These are phyloP conservation scores for Aspergillus caelatus DNA, from an alignment of 2,329 filamentous ascomycete species.

Conservation along the genomic window DNA sequence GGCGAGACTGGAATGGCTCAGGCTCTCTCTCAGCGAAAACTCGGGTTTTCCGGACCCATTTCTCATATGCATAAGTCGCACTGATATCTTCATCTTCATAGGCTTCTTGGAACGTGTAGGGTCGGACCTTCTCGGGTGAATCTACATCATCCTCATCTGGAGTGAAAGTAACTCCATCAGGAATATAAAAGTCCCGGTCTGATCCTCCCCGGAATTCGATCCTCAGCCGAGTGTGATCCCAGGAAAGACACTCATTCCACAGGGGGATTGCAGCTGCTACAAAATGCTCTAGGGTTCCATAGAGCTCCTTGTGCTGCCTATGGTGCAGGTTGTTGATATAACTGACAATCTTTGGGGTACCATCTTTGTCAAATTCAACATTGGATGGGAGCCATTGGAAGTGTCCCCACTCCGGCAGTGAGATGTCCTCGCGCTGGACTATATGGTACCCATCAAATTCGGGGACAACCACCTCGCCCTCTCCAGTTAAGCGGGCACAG, in stretches of 20 bases:
- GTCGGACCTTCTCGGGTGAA: neutral
- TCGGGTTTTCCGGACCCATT: neutral
- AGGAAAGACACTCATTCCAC: slow-evolving; percentile 41
- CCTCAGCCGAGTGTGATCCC: neutral
- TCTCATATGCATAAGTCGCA: neutral
- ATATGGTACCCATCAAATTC: neutral
- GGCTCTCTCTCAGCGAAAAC: neutral
- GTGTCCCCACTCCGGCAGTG: slow-evolving; percentile 24
- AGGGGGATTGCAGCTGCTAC: slow-evolving; percentile 47
- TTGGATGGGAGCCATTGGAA: slow-evolving; percentile 54
- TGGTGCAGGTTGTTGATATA: slow-evolving; percentile 52
- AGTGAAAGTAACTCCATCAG: neutral
- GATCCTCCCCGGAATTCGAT: neutral
- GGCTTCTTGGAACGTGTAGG: neutral
- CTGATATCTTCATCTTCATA: neutral
- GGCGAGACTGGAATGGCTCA: neutral
- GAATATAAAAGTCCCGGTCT: neutral
- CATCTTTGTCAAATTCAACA: slow-evolving; percentile 26
- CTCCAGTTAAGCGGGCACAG: slow-evolving; percentile 20
- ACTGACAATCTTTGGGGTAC: slow-evolving; percentile 34
- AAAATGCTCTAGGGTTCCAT: slow-evolving; percentile 39
- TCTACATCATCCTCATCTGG: neutral
- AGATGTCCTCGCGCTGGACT: too few relatives aligned
- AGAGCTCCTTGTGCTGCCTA: slow-evolving; percentile 32
- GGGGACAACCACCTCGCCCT: slow-evolving; percentile 13